A percentile compares a stretch with the other conserved stretches of the same genome.
phyloP scores from a whole-genome alignment of 2,329 filamentous ascomycete genomes.

The Dichotomopilus funicola region DNA sequence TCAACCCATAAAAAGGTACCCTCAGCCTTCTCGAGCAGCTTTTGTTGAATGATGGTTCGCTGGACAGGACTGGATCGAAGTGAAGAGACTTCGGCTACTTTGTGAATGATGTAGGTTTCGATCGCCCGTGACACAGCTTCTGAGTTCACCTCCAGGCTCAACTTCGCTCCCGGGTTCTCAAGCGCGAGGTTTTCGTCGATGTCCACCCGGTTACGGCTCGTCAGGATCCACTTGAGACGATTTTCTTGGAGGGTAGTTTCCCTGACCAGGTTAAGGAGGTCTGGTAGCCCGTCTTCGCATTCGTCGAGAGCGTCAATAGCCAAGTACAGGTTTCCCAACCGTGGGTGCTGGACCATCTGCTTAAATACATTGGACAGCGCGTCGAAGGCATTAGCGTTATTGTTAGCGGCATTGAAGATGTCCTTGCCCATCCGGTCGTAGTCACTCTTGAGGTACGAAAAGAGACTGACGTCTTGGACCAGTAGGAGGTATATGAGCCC shows the following conservation, averaged over 20 bases:
- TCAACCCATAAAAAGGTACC: not conserved
- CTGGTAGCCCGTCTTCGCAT: not conserved
- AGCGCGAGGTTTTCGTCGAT: not conserved
- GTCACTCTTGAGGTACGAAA: not conserved
- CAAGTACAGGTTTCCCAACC: not conserved
- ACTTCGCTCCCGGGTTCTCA: not conserved
- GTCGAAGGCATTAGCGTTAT: not conserved
- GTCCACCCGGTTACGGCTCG: not conserved
- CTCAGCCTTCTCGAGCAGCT: not conserved
- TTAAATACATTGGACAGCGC: not conserved
- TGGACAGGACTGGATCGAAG: not conserved
- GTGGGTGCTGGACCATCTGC: not conserved
- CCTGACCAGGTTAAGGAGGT: not conserved
- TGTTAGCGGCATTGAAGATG: not conserved
- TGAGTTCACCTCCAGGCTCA: not conserved
- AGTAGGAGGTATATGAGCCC: not conserved
- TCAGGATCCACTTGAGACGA: not conserved
- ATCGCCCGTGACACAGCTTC: not conserved
- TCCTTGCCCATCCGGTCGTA: not conserved
- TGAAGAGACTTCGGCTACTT: not conserved
- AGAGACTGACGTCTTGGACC: not conserved
- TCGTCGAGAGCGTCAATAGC: not conserved
- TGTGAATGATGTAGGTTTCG: not conserved
- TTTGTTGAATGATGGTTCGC: not conserved
- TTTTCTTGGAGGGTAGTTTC: not conserved